Base-by-base conservation (phyloP, 257 asterid species). In the Nicotiana sylvestris region DNA sequence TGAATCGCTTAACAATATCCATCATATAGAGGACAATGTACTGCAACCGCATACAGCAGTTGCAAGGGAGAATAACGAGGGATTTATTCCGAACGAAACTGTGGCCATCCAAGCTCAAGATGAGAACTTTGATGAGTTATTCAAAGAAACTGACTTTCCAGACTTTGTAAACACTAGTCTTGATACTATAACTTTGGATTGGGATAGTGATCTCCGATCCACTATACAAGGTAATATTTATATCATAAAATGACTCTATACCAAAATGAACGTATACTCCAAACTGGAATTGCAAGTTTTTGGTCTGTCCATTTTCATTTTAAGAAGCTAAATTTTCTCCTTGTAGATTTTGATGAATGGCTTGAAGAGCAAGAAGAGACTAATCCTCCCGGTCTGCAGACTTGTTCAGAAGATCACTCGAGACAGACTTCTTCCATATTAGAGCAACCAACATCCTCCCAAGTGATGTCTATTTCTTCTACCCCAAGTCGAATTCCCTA, bases 401-500 rank as follows among this genome's bases (percentile, higher is more conserved):
- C 21, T 43, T 49, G 35, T 12, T 21, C 3, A 2, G 18, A 67
- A 77, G 83, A 39, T 57, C 80, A 82, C 55, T 8, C 27, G 32
- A 57, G 29, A 39, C n/a, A 5, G 6, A 39, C 56, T 32, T 29
- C 18, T 55, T 37, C 33, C 32, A 4, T 77, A 17, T 25, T 58
- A 30, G 78, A 21, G 72, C 66, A 55, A 66, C 27, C 66, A 2
- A 5, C 35, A 43, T 79, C 76, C 81, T 61, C 53, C 21, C 66
- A 18, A 35, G 79, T 27, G 15, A 56, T 57, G 37, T 25, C 33
- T 61, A 67, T 83, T 53, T 83, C 86, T 77, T 65, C 81, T 32
- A 77, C 18, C 53, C 72, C 58, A 56, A 82, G 39, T 46, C 81
- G 55, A 27, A 83, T 83, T 39, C 81, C 86, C 11, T 77, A 29